Evolutionary conservation across 139 green algal genomes (phyloP).

Genomic region (Chlorella sp.): DNA sequence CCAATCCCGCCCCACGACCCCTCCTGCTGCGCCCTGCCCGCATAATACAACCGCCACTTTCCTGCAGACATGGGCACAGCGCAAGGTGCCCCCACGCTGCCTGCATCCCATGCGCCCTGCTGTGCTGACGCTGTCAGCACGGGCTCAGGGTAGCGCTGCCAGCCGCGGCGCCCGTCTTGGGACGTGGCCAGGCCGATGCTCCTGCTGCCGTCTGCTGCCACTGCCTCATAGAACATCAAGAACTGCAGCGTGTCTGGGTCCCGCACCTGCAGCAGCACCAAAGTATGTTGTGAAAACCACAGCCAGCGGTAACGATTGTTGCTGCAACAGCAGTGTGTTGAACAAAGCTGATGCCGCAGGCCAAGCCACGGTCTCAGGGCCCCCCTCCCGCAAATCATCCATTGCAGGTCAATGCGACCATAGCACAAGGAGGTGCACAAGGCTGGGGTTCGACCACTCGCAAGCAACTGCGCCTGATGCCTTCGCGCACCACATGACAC

Average conservation of each 20-base stretch:
- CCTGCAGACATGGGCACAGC: conserved; percentile 72
- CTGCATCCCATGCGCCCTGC: conserved; percentile 59
- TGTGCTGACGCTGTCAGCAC: neutral
- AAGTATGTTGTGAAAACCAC: no score
- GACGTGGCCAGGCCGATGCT: conserved; percentile 74
- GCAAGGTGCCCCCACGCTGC: conserved; percentile 71
- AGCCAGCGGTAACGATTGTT: no score
- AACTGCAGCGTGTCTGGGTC: conserved; percentile 68
- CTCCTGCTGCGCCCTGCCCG: conserved; percentile 24
- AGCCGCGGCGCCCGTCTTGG: conserved; percentile 56
- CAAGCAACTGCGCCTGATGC: no score
- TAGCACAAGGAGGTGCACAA: no score
- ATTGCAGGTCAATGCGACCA: no score
- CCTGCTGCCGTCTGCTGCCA: conserved; percentile 54
- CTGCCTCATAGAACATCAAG: conserved; percentile 89
- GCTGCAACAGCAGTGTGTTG: no score
- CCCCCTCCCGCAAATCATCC: no score
- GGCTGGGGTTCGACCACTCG: no score
- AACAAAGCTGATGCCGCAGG: no score
- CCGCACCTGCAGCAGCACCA: conserved; percentile 33
- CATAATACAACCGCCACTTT: conserved; percentile 80
- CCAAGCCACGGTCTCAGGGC: no score
- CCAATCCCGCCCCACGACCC: no score
- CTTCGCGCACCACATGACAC: no score
- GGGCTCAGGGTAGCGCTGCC: conserved; percentile 31